phyloP scores from a whole-genome alignment of 331 rosid species.

The Malus hybrid region DNA sequence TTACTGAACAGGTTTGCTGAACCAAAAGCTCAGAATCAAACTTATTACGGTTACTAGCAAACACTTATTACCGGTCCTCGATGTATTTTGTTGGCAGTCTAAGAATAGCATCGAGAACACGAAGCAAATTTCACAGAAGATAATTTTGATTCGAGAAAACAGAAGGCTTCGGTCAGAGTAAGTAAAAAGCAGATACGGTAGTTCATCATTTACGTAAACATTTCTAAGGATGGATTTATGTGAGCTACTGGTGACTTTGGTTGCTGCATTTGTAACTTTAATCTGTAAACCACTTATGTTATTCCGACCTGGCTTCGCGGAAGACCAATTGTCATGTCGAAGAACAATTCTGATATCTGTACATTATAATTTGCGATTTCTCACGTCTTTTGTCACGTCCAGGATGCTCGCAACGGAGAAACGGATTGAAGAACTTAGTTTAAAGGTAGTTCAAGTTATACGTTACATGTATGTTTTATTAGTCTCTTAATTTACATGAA shows the following conservation, averaged over 20 bases:
- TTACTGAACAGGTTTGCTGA: not conserved
- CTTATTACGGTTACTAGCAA: not conserved
- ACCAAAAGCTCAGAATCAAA: not conserved
- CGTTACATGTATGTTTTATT: not conserved
- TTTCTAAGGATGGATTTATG: no score
- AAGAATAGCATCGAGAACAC: not conserved
- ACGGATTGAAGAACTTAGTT: not conserved
- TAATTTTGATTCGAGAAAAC: not conserved
- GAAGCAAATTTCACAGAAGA: not conserved
- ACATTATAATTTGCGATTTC: not conserved
- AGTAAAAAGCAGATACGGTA: not conserved
- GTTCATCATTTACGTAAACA: not conserved
- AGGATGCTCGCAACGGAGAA: not conserved
- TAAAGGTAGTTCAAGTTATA: not conserved
- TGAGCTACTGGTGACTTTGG: no score
- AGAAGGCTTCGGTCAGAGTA: slow-evolving; percentile 7
- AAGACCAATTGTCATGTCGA: no score
- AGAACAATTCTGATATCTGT: not conserved
- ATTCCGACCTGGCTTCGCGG: no score
- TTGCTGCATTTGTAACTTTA: no score
- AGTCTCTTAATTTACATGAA: no score
- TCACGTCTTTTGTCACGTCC: not conserved
- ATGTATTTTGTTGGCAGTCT: not conserved
- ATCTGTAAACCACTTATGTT: no score
- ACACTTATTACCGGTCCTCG: not conserved